Conservation (phyloP, 345 rosid genomes). For the Clausena lansium region DNA sequence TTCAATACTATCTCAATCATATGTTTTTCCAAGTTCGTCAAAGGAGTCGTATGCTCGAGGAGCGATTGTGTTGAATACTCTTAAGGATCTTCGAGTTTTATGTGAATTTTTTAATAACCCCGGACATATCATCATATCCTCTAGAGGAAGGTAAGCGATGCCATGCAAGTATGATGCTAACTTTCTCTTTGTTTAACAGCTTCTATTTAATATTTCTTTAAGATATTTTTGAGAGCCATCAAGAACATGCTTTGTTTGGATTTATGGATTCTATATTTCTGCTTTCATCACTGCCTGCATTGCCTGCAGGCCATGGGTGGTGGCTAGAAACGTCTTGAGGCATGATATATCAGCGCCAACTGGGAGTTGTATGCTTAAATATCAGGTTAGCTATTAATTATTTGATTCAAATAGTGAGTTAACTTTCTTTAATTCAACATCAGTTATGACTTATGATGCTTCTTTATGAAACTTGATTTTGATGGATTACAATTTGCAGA, state of each 20-base stretch:
- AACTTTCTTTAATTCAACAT: neutral
- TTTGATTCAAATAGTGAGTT: neutral
- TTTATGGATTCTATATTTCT: neutral
- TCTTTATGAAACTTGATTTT: neutral
- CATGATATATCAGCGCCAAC: neutral
- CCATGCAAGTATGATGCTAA: neutral
- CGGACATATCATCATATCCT: slow-evolving; percentile 33
- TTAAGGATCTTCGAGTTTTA: slow-evolving; percentile 24
- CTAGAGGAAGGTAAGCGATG: slow-evolving; percentile 34
- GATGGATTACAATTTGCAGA: slow-evolving; percentile 5
- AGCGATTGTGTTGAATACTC: slow-evolving; percentile 25
- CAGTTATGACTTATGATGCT: neutral
- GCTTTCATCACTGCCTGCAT: neutral
- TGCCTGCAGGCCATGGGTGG: slow-evolving; percentile 46
- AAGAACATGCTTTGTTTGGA: neutral
- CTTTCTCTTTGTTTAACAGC: neutral
- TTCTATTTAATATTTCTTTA: neutral
- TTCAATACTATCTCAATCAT: slow-evolving; percentile 22
- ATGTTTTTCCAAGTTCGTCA: slow-evolving; percentile 34
- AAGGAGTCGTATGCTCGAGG: slow-evolving; percentile 31
- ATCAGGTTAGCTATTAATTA: slow-evolving; percentile 21
- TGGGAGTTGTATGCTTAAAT: slow-evolving; percentile 19
- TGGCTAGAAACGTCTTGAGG: slow-evolving; percentile 16
- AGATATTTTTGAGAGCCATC: neutral
- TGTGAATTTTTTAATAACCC: slow-evolving; percentile 32